Evolutionary conservation across 148 eudicot species (phyloP).

Genomic region (Rheum nobile): DNA sequence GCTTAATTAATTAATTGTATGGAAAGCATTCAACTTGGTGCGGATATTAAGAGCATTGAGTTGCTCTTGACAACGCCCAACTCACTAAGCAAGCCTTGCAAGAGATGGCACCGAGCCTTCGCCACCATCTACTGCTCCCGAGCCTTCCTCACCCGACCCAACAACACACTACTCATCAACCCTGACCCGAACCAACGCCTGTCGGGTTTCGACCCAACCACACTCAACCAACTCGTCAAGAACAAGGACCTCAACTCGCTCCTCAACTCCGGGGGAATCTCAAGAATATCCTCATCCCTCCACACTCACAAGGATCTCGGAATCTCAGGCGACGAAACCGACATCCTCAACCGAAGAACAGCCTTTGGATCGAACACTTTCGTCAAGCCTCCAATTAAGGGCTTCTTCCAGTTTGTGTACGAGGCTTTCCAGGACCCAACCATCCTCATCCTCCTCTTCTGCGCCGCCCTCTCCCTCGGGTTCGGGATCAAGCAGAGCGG

Average conservation of each 20-base stretch:
- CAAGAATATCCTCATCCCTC: constrained; percentile 12
- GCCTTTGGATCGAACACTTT: constrained; percentile 22
- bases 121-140: not conserved
- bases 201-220: constrained; percentile 9
- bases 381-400: constrained; percentile 18
- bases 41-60: not conserved
- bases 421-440: constrained; percentile 23
- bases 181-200: constrained; percentile 13
- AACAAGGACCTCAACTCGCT: constrained; percentile 15
- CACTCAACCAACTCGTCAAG: constrained; percentile 14
- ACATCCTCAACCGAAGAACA: constrained; percentile 6
- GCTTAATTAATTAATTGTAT: too few relatives aligned
- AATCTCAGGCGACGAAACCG: constrained; percentile 11
- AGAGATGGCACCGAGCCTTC: not conserved
- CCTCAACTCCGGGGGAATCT: constrained; percentile 13
- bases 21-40: not conserved
- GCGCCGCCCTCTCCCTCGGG: constrained; percentile 23
- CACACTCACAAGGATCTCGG: constrained; percentile 14
- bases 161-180: not conserved
- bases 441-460: constrained; percentile 16
- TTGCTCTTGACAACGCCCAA: not conserved
- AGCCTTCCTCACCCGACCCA: not conserved
- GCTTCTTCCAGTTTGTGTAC: constrained; percentile 16
- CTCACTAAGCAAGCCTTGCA: not conserved
- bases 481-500: constrained; percentile 22